Base-by-base conservation (phyloP, 164 flowering plant species). In the Cinnamomum chago region DNA sequence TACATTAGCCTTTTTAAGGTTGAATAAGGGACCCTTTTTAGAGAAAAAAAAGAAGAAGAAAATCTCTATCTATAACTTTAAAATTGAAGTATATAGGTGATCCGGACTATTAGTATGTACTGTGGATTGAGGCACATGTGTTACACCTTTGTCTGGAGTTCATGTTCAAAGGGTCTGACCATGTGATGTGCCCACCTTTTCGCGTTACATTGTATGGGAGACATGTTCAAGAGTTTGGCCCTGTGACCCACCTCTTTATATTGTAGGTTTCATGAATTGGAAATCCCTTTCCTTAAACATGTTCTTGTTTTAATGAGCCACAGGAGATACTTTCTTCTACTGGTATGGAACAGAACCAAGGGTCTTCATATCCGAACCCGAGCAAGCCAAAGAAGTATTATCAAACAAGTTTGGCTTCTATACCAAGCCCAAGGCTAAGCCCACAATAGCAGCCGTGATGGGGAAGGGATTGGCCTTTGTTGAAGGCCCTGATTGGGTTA, bases 301-400 rank as follows among this genome's bases (percentile, higher is more conserved):
- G 5, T 25, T 11, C 25, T 64, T 25, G 67, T 23, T 10, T 23
- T 23, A 25, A 13, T 24, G 47, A 13, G 6, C n/a, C 4, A 67
- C 85, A 80, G 82, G 86, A 68, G 78, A 82, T 4, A 71, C 50
- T 5, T 77, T 80, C 71, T 70, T 84, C 24, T 82, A 76, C 50
- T 80, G 85, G 86, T 72, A 67, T 68, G 86, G 86, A 50, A 68
- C 72, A 50, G 60, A 71, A 30, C 85, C 85, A 13, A 72, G 81
- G 72, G 6, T 84, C 50, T 75, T 60, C 62, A 80, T 82, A 28
- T 23, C 66, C 1, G 83, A 83, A 25, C 73, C 81, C 0, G 78
- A 81, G 50, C 50, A 81, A 62, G 81, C 71, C 50, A 83, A 81
- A 65, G 76, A 83, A n/a, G 71, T 79, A 23, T 62, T 83, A 17